Conservation (phyloP, 2,329 filamentous ascomycete genomes). For the Fusarium albidum region DNA sequence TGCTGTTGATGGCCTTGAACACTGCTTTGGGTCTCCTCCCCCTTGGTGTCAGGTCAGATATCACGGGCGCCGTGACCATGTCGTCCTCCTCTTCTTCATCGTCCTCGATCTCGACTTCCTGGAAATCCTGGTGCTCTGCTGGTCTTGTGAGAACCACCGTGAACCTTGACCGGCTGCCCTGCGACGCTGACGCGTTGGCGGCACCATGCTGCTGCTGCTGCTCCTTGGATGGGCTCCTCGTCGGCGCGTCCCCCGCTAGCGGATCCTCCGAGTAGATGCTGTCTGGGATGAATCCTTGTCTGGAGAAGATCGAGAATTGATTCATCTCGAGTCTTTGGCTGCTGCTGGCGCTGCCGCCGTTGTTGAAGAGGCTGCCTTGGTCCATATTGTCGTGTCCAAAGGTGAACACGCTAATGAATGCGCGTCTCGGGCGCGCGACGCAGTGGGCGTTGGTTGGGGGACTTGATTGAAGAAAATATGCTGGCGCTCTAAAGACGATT, state of each 20-base stretch:
- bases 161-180: conserved; percentile 18
- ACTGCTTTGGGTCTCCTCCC: conserved; percentile 15
- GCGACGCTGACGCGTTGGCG: neutral
- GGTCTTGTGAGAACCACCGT: conserved; percentile 32
- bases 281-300: conserved; percentile 5
- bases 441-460: no score
- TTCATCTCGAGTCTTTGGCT: neutral
- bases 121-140: conserved; percentile 11
- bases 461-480: no score
- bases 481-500: no score
- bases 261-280: conserved; percentile 36
- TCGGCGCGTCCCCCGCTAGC: conserved; percentile 15
- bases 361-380: conserved; percentile 4
- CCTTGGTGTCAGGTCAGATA: conserved; percentile 35
- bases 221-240: conserved; percentile 18
- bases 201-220: conserved; percentile 6
- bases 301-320: neutral
- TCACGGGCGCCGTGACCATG: conserved; percentile 10
- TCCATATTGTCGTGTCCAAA: no score
- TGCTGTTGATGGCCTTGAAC: conserved; percentile 3
- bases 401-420: no score
- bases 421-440: conserved; percentile 11
- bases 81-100: conserved; percentile 20
- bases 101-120: conserved; percentile 10
- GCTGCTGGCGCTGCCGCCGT: no score